These are phyloP conservation scores for Mycosphaerelloides madeirae DNA, from an alignment of 2,329 filamentous ascomycete species.

Conservation along the genomic window DNA sequence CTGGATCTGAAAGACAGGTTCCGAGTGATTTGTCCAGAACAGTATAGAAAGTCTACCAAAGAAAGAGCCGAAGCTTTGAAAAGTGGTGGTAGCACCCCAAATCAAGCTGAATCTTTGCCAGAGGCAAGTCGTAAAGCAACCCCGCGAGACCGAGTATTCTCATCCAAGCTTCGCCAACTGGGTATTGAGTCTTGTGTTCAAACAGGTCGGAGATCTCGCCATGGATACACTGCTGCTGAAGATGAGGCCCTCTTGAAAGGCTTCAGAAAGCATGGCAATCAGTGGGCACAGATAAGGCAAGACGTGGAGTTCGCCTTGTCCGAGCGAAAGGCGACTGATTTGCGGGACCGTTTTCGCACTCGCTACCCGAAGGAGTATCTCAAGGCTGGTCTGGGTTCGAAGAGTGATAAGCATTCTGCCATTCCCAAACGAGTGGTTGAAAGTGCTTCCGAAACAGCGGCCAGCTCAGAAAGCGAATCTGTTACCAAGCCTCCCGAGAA, in stretches of 20 bases:
- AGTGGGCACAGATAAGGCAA: constrained; percentile 57
- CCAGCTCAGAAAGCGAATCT: background rate
- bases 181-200: constrained; percentile 50
- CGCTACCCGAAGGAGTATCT: constrained; percentile 55
- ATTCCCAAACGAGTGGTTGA: background rate
- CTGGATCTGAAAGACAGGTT: constrained; percentile 60
- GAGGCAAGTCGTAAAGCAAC: constrained; percentile 19
- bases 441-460: background rate
- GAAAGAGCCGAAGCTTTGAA: too few relatives aligned
- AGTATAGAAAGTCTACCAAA: constrained; percentile 15
- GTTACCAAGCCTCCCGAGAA: background rate
- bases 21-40: constrained; percentile 26
- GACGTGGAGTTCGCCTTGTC: constrained; percentile 50
- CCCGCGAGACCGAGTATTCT: constrained; percentile 24
- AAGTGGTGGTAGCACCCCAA: too few relatives aligned
- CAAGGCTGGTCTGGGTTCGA: constrained; percentile 42
- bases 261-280: constrained; percentile 54
- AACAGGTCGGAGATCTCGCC: constrained; percentile 49
- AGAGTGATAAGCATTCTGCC: constrained; percentile 24
- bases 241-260: constrained; percentile 56
- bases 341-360: constrained; percentile 59
- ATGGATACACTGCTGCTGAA: constrained; percentile 53
- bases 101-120: too few relatives aligned
- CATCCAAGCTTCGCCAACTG: constrained; percentile 37
- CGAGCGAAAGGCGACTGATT: constrained; percentile 53